Evolutionary conservation across 441 rosid genomes (phyloP).

Genomic region (Iberis amara): DNA sequence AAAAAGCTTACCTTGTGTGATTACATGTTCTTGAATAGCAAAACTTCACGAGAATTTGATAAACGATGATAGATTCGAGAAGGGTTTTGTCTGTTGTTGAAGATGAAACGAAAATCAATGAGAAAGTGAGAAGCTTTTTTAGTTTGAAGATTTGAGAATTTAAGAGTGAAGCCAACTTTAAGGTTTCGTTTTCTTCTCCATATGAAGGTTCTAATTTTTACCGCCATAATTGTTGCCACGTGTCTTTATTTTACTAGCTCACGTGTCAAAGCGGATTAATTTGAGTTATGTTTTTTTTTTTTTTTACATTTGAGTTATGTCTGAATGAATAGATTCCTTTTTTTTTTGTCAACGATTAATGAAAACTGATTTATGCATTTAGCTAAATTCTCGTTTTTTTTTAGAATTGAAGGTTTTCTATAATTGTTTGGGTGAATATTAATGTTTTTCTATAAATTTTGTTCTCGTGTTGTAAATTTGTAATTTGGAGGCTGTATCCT

Average conservation of each 20-base stretch:
- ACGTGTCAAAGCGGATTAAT: background rate
- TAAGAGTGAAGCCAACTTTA: constrained; percentile 8
- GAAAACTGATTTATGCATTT: background rate
- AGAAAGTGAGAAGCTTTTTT: constrained; percentile 7
- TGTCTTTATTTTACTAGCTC: background rate
- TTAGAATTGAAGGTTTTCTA: too few species aligned
- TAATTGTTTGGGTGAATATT: background rate
- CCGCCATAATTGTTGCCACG: background rate
- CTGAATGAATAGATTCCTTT: too few species aligned
- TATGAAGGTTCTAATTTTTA: background rate
- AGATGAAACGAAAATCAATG: background rate
- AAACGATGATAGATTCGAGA: background rate
- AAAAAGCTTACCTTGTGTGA: background rate
- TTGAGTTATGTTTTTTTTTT: background rate
- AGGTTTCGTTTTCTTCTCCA: background rate
- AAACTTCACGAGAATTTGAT: background rate
- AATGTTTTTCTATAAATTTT: background rate
- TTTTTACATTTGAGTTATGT: too few species aligned
- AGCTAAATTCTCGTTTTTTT: too few species aligned
- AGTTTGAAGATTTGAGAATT: too few species aligned
- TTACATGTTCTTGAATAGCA: constrained; percentile 2
- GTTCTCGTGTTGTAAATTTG: background rate
- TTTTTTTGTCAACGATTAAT: too few species aligned
- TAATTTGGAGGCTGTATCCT: too few species aligned
- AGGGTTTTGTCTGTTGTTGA: background rate